Evolutionary conservation across 176 grass and related monocot species (phyloP).

Genomic region (Musa schizocarpa): DNA sequence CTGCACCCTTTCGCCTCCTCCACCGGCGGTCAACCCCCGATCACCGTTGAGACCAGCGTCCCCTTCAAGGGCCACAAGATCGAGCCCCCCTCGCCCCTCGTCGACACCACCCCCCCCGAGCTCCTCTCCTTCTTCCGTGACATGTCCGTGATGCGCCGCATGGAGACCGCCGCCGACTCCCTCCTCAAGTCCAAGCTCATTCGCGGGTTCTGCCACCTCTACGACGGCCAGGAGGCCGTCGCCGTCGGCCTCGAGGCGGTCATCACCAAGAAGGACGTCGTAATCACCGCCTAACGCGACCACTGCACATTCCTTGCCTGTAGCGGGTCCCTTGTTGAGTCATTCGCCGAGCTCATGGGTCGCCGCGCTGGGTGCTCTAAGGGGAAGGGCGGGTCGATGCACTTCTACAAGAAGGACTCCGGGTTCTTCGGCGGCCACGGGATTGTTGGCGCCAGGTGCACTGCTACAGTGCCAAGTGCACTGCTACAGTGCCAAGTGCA

Average conservation of each 20-base stretch:
- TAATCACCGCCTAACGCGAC: slow-evolving; percentile 93
- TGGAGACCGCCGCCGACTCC: slow-evolving; percentile 81
- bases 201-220: slow-evolving; percentile 93
- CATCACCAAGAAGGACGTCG: slow-evolving; percentile 48
- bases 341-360: slow-evolving; percentile 89
- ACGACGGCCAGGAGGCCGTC: slow-evolving; percentile 82
- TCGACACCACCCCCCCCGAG: slow-evolving; percentile 31
- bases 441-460: slow-evolving; percentile 80
- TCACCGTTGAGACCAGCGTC: slow-evolving; percentile 55
- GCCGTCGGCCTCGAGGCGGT: slow-evolving; percentile 64
- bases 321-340: slow-evolving; percentile 39
- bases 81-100: slow-evolving; percentile 30
- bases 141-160: slow-evolving; percentile 67
- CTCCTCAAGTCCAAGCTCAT: slow-evolving; percentile 97
- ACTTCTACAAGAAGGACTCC: slow-evolving; percentile 78
- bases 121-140: slow-evolving; percentile 47
- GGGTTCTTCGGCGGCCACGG: slow-evolving; percentile 80
- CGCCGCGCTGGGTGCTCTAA: slow-evolving; percentile 49
- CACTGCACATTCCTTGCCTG: slow-evolving; percentile 75
- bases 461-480: too few species aligned
- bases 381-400: slow-evolving; percentile 90
- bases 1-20: slow-evolving; percentile 23
- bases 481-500: too few species aligned
- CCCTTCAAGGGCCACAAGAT: slow-evolving; percentile 52
- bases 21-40: slow-evolving; percentile 19